A percentile compares a stretch with the other conserved stretches of the same genome.
Conservation (phyloP, 345 rosid genomes). For the Murraya koenigii region DNA sequence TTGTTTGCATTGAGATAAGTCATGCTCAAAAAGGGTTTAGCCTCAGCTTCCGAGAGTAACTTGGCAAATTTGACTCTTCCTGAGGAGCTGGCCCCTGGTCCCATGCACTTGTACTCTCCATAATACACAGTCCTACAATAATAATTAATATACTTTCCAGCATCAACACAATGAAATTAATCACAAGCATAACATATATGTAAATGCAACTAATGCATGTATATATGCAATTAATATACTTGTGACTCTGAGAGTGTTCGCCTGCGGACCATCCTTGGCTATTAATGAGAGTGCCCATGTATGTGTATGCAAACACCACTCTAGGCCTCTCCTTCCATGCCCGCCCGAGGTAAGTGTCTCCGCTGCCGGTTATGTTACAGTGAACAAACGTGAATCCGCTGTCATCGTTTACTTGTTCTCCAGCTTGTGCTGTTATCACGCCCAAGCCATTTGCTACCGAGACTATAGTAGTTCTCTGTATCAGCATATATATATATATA, state of each 20-base stretch:
- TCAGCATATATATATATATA: background rate
- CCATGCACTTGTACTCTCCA: slow-evolving; percentile 32
- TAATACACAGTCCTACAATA: slow-evolving; percentile 22
- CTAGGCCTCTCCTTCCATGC: slow-evolving; percentile 31
- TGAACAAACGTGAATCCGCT: slow-evolving; percentile 44
- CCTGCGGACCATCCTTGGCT: slow-evolving; percentile 24
- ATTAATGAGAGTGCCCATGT: slow-evolving; percentile 26
- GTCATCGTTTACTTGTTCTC: slow-evolving; percentile 17
- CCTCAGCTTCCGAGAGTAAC: slow-evolving; percentile 17
- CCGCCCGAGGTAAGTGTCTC: slow-evolving; percentile 30
- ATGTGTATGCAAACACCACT: slow-evolving; percentile 30
- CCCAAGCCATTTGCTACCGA: slow-evolving; percentile 37
- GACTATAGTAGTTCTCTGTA: slow-evolving; percentile 34
- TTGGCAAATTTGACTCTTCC: slow-evolving; percentile 23
- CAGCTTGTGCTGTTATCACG: slow-evolving; percentile 47
- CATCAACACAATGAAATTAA: background rate
- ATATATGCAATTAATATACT: background rate
- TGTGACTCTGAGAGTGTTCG: background rate
- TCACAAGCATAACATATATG: background rate
- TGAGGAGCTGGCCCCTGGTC: slow-evolving; percentile 15
- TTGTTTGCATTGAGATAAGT: slow-evolving; percentile 26
- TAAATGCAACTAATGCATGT: background rate
- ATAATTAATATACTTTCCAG: background rate
- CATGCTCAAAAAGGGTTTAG: slow-evolving; percentile 29
- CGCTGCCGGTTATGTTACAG: slow-evolving; percentile 25